These are phyloP conservation scores for Rubus parviflorus DNA, from an alignment of 306 rosid genomes.

Conservation along the genomic window DNA sequence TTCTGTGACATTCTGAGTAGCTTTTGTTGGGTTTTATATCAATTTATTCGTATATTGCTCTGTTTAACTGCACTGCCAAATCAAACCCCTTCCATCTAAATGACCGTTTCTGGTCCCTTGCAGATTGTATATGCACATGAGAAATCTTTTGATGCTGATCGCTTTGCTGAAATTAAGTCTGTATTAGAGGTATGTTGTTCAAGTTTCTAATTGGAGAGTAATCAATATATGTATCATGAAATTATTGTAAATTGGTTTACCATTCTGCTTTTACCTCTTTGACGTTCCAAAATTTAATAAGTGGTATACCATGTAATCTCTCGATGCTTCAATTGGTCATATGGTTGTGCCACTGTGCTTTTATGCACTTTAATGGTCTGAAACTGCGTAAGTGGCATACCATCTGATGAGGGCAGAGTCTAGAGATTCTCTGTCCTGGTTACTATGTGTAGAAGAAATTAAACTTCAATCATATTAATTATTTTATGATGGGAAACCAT, in stretches of 20 bases:
- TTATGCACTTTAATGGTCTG: background rate
- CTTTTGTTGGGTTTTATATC: background rate
- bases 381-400: background rate
- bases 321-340: background rate
- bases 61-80: background rate
- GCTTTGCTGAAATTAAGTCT: slow-evolving; percentile 50
- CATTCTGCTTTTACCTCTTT: background rate
- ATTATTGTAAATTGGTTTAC: background rate
- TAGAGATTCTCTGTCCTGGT: background rate
- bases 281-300: background rate
- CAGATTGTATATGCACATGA: slow-evolving; percentile 76
- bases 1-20: background rate
- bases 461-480: background rate
- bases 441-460: background rate
- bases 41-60: slow-evolving; percentile 5
- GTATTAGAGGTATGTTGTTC: slow-evolving; percentile 26
- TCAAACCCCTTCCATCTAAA: background rate
- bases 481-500: background rate
- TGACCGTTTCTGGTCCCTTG: background rate
- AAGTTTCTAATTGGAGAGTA: background rate
- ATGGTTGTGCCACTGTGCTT: background rate
- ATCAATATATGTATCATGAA: background rate
- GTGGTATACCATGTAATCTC: too few species aligned
- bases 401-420: background rate
- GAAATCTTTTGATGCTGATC: slow-evolving; percentile 59